Percentiles rank a stretch among this genome's conserved stretches.
Conservation (phyloP, 1,284 basidiomycete species). For the Microbotryum violaceum region DNA sequence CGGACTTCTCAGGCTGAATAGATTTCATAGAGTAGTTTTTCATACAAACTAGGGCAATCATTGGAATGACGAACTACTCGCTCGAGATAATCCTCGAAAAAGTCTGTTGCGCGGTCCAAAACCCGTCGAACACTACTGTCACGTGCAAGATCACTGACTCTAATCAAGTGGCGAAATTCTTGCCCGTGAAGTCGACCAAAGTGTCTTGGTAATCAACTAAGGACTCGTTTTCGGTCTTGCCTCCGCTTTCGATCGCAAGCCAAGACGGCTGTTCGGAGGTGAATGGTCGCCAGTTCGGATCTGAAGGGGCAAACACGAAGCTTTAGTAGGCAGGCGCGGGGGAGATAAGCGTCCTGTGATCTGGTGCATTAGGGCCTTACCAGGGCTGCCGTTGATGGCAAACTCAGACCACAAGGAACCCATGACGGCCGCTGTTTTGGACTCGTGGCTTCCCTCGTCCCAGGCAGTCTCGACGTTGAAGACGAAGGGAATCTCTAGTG, state of each 20-base stretch:
- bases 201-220: conserved; percentile 4
- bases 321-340: no score
- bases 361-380: conserved; percentile 3
- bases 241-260: conserved; percentile 12
- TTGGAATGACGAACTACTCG: no score
- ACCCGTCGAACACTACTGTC: no score
- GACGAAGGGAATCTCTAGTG: conserved; percentile 23
- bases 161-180: no score
- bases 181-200: conserved; percentile 4
- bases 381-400: conserved; percentile 15
- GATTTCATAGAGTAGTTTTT: no score
- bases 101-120: no score
- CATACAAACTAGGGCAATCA: no score
- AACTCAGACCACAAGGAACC: conserved; percentile 15
- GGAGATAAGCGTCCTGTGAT: no score
- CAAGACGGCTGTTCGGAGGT: neutral
- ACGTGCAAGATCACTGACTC: no score
- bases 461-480: conserved; percentile 20
- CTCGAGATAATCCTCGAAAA: no score
- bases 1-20: no score
- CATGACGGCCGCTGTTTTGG: conserved; percentile 4
- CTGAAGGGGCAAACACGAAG: no score
- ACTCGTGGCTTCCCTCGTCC: conserved; percentile 1
- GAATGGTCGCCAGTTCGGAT: conserved; percentile 16
- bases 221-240: conserved; percentile 2